Evolutionary conservation across 2,329 filamentous ascomycete genomes (phyloP), one percentile per base, ranked within the genome.

Genomic region (Talaromyces albobiverticillius): DNA sequence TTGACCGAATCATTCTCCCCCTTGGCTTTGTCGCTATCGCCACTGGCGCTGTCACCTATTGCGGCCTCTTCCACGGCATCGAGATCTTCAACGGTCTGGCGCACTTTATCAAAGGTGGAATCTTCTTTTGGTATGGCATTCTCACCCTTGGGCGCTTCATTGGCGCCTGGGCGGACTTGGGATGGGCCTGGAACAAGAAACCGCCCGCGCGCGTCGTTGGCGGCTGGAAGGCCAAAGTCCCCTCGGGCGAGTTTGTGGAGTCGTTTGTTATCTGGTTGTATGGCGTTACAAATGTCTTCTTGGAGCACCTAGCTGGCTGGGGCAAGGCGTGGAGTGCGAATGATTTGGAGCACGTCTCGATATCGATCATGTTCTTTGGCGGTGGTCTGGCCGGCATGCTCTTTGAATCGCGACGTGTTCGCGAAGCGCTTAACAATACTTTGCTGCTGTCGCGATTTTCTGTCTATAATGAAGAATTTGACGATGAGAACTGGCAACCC

Each of bases 111-210:
- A 97, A 96, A 70, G 93, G 93, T 45, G 89, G 89, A 3, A 88
- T 96, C 51, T 96, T 97, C 77, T 90, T 96, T 75, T 94, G 90
- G 86, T 89, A 95, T 59, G 93, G 93, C 8, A 73, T 96, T 18
- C 74, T 96, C 57, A 95, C 89, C 0, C 79, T 96, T 2, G 91
- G 90, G 25, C 86, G 93, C 53, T 96, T 90, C 88, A 84, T 90
- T 65, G 93, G 93, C 23, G 88, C 88, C 68, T 96, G 95, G 67
- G 86, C 88, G 54, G 89, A 95, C 56, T 81, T 93, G 53, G 93
- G 93, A 60, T 97, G 93, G 93, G 90, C 91, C 0, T 96, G 92
- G 93, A 96, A 97, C 64, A 72, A 91, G 56, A 87, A 88, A 56
- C 90, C 90, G 18, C 13, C 18, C 5, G 11, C 8, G 11, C 13